Evolutionary conservation across 140 eudicot genomes (phyloP).

Genomic region (Senecio squalidus): DNA sequence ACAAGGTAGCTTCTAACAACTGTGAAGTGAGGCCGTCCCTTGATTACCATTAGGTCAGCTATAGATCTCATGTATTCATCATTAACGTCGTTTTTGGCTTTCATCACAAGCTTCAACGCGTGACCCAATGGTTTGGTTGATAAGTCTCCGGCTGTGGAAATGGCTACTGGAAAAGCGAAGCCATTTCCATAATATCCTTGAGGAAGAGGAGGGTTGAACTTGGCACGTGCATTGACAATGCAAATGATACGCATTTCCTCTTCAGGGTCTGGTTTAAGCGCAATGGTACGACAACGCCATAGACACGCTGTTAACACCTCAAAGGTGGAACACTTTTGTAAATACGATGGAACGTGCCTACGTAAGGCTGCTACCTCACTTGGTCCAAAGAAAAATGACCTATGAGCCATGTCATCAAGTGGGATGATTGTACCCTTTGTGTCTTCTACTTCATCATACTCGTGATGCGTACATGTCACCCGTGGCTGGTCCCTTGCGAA

Average conservation of each 20-base stretch:
- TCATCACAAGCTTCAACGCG: conserved; percentile 21
- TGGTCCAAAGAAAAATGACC: conserved; percentile 23
- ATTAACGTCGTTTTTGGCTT: conserved; percentile 17
- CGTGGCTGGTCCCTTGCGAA: conserved; percentile 14
- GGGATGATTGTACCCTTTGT: conserved; percentile 7
- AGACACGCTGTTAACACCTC: conserved; percentile 28
- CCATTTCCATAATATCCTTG: conserved; percentile 59
- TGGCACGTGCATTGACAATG: conserved; percentile 29
- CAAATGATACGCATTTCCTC: conserved; percentile 40
- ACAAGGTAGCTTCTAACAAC: conserved; percentile 8
- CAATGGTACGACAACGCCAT: conserved; percentile 31
- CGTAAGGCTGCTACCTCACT: conserved; percentile 19
- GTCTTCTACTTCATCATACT: neutral
- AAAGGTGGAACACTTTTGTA: conserved; percentile 31
- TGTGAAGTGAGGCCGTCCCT: conserved; percentile 5
- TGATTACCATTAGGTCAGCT: conserved; percentile 21
- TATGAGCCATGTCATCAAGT: conserved; percentile 13
- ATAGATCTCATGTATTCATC: conserved; percentile 37
- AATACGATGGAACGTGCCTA: conserved; percentile 7
- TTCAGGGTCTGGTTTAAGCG: conserved; percentile 31
- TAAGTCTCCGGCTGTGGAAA: conserved; percentile 22
- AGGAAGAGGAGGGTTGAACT: conserved; percentile 44
- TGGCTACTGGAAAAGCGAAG: conserved; percentile 21
- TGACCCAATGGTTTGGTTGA: conserved; percentile 18
- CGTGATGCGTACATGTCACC: conserved; percentile 11